A percentile compares a stretch with the other conserved stretches of the same genome.
phyloP scores from a whole-genome alignment of 352 stramenopile species.

The Globisporangium canariense region DNA sequence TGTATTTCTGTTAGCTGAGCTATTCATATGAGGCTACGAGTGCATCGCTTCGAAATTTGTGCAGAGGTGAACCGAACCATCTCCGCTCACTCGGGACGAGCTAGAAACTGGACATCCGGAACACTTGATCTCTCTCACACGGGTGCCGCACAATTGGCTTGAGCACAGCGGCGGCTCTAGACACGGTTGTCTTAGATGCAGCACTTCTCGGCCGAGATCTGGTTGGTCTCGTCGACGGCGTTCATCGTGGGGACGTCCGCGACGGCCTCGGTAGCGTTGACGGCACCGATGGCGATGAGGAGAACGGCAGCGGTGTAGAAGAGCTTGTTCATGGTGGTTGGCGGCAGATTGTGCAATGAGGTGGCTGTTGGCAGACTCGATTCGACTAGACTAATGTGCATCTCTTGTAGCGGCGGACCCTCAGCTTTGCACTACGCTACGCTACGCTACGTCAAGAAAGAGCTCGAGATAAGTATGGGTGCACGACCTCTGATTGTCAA shows the following conservation, averaged over 20 bases:
- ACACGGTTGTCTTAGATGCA: background rate
- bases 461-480: too few relatives aligned
- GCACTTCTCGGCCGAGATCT: background rate
- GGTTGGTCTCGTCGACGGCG: background rate
- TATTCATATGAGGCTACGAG: too few relatives aligned
- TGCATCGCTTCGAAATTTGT: too few relatives aligned
- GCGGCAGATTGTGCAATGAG: background rate
- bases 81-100: too few relatives aligned
- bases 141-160: background rate
- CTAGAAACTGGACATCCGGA: too few relatives aligned
- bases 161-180: background rate
- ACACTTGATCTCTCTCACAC: too few relatives aligned
- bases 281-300: background rate
- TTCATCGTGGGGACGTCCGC: background rate
- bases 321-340: slow-evolving; percentile 4
- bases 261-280: background rate
- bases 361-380: background rate
- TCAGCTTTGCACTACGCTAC: too few relatives aligned
- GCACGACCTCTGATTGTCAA: too few relatives aligned
- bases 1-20: too few relatives aligned
- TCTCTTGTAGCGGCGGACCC: too few relatives aligned
- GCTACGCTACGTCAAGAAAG: too few relatives aligned
- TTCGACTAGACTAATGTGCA: background rate
- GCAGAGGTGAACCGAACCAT: too few relatives aligned
- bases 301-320: background rate